Evolutionary conservation across 371 early-diverging fungal genomes (phyloP), one percentile per base, ranked within the genome.

Genomic region (Dichotomocladium elegans): DNA sequence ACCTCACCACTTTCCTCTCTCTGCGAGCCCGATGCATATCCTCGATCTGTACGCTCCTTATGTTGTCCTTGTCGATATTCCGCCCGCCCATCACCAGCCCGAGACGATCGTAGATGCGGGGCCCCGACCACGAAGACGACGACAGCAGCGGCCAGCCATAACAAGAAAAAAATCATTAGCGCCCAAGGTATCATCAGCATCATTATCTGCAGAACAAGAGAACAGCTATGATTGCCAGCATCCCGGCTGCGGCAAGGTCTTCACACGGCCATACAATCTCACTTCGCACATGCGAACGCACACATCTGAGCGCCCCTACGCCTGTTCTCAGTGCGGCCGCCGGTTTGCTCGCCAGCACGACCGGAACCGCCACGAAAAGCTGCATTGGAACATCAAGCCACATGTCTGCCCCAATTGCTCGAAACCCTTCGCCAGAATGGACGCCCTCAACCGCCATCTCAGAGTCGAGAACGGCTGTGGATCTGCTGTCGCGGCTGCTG

Each of bases 371-470:
- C 83, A 83, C 45, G 69, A 72, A 40, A 78, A 77, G 51, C 60
- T 81, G 21, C 83, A 83, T 57, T 64, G 74, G 51, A 77, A 77
- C 11, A 64, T 77, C 22, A 74, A 74, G 22, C 84, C 84, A 25
- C 76, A 75, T 53, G 63, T 64, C 19, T 84, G 84, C 48, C 43
- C 56, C 14, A 66, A 68, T 43, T 84, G 84, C 43, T 62, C 71
- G 11, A 73, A 73, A 25, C 49, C 74, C 0, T 84, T 84, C 62
- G 75, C 77, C 19, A 74, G 89, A 4, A 69, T 82, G 56, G 88
- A 88, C 59, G 89, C 88, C 15, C 61, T 88, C 24, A 85, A 82
- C 61, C 66, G 89, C 11, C 89, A 88, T 61, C 66, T 83, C 44
- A 76, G 81, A 25, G 75, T 80, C 2, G 87, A 86, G 60, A 80